These are phyloP conservation scores for Discostella stelligeroides DNA, from an alignment of 108 stramenopile species.

Conservation along the genomic window DNA sequence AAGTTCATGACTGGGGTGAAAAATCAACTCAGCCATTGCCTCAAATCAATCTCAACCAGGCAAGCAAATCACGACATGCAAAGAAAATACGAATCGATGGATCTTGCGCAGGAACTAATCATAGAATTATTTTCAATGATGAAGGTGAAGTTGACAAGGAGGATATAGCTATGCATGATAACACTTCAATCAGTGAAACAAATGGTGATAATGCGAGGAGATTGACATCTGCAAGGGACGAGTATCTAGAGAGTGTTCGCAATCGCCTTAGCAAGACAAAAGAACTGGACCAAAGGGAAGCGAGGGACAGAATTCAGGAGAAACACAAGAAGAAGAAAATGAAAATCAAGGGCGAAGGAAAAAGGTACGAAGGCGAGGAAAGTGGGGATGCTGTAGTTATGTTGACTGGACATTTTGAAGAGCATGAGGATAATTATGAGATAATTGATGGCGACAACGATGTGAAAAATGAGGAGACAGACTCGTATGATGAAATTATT, in stretches of 20 bases:
- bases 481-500: conserved; percentile 10
- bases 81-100: conserved; percentile 88
- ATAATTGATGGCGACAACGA: conserved; percentile 16
- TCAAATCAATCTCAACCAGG: conserved; percentile 46
- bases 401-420: conserved; percentile 13
- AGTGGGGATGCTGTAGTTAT: conserved; percentile 30
- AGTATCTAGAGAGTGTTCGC: conserved; percentile 70
- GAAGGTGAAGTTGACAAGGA: conserved; percentile 77
- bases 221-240: conserved; percentile 59
- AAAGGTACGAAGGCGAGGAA: conserved; percentile 27
- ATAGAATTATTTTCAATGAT: conserved; percentile 87
- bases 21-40: conserved; percentile 37
- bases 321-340: conserved; percentile 77
- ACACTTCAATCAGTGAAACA: conserved; percentile 25
- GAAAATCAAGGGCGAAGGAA: conserved; percentile 59
- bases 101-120: conserved; percentile 57
- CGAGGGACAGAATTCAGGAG: conserved; percentile 77
- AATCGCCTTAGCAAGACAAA: conserved; percentile 65
- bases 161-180: conserved; percentile 52
- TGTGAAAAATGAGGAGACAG: conserved; percentile 13
- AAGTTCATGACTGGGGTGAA: conserved; percentile 62
- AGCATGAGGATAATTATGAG: conserved; percentile 19
- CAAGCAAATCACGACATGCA: conserved; percentile 60
- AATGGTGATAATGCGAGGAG: conserved; percentile 29
- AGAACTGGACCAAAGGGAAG: conserved; percentile 75